Evolutionary conservation across 441 rosid genomes (phyloP), one percentile per base, ranked within the genome.

Genomic region (Corymbia citriodora): DNA sequence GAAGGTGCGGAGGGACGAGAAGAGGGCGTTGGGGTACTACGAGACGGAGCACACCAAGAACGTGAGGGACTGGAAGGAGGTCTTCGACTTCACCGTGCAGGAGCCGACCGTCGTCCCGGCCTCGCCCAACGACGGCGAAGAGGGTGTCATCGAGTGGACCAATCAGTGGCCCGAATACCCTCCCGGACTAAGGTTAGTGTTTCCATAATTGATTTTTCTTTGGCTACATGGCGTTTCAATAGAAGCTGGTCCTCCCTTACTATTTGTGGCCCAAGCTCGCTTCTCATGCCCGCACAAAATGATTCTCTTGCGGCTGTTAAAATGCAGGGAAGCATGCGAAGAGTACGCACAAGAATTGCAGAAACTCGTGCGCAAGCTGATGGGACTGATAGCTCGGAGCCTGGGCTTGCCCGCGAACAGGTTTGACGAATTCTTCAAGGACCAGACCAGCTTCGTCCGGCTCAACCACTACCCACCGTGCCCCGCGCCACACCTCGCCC

Each of bases 41-140:
- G 97, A 97, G 45, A 87, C 94, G 55, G 98, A 97, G 92, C 97
- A 95, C 91, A 96, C 99, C 8, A 97, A 96, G 93, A 97, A 96
- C 88, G 96, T 95, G 88, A 93, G 96, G 91, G 99, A 97, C 25
- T 97, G 99, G 99, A 97, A 96, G 89, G 99, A 97, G 81, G 93
- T 96, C 23, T 96, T 96, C 63, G 98, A 97, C 88, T 93, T 94
- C 82, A 45, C 88, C 13, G 59, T 93, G 50, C 91, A 94, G 27
- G 94, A 94, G 36, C 96, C 95, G 6, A 93, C 94, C 3, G 12
- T 92, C 1, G 90, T 93, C 45, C 95, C 97, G 33, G 96, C 97
- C 87, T 94, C 96, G 2, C 92, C 55, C 16, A 92, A 92, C 50
- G 94, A 91, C 55, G 88, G 89, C 88, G 97, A 94, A 89, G 31